Percentiles rank a stretch among this genome's conserved stretches.
These are phyloP conservation scores for Soucietia sequanensis DNA, from an alignment of 805 yeast species.

Conservation along the genomic window DNA sequence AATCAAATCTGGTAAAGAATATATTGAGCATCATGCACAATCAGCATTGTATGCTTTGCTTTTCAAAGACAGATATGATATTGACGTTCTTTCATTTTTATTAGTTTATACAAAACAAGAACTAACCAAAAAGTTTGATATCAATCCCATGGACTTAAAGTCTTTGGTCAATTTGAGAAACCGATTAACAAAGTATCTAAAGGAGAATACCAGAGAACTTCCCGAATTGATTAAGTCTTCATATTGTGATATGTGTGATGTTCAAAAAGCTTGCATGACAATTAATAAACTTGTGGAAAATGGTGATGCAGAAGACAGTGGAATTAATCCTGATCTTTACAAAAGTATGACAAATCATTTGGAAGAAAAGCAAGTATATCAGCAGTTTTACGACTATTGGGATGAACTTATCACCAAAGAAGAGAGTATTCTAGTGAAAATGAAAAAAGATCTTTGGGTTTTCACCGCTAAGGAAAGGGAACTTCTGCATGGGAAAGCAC, in stretches of 20 bases:
- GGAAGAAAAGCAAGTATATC: constrained; percentile 33
- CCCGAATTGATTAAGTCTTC: constrained; percentile 56
- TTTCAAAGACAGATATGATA: constrained; percentile 74
- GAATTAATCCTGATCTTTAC: constrained; percentile 49
- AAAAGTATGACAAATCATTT: constrained; percentile 52
- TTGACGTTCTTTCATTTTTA: constrained; percentile 62
- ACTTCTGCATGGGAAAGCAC: constrained; percentile 52
- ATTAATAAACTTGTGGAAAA: constrained; percentile 56
- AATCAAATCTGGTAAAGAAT: constrained; percentile 78
- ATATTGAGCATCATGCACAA: constrained; percentile 79
- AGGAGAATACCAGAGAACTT: constrained; percentile 46
- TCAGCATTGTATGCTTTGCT: constrained; percentile 77
- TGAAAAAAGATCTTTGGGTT: constrained; percentile 69
- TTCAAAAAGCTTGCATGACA: constrained; percentile 61
- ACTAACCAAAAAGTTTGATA: constrained; percentile 53
- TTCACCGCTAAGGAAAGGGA: constrained; percentile 61
- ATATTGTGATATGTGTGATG: constrained; percentile 61
- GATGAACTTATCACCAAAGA: constrained; percentile 71
- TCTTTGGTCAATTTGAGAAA: constrained; percentile 74
- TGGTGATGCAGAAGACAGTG: constrained; percentile 56
- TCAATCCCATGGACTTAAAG: constrained; percentile 55
- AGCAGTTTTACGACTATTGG: constrained; percentile 69
- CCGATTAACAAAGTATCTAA: constrained; percentile 57
- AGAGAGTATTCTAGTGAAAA: constrained; percentile 53
- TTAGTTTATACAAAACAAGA: constrained; percentile 71